Base-by-base conservation (phyloP, 106 monocot genomes). In the Phalaenopsis equestris region DNA sequence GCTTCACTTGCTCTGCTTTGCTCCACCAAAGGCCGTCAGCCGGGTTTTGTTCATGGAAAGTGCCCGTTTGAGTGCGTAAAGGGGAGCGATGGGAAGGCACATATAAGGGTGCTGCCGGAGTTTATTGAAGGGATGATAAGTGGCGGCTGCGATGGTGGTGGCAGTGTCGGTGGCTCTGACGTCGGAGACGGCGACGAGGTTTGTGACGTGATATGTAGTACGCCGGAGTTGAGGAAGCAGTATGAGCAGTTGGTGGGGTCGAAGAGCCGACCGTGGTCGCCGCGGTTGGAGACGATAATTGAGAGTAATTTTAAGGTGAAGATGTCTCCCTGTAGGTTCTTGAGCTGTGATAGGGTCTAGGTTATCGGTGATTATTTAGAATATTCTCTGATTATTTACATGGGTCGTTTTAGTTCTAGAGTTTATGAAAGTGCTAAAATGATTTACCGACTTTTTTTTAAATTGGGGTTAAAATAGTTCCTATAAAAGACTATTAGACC, bases 141-240 rank as follows among this genome's bases (percentile, higher is more conserved):
- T 30, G 8, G 8, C 73, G 48, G 10, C 45, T 0, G 45, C 45
- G 45, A 3, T 7, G 7, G 6, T 11, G 48, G 48, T 11, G 48
- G 0, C 48, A 1, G 1, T 11, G 48, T 11, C 0, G 48, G 1
- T 0, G 48, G 48, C 0, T 7, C 7, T 7, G 48, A 1, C 9
- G 11, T 9, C 9, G 48, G 48, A 8, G 48, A 11, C 11, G 7
- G 48, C 48, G 48, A 11, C 48, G 48, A 6, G 48, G 48, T 48
- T 48, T 48, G 48, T 48, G 48, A 48, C 7, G 73, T 42, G 73
- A 73, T 73, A 42, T 94, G 94, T 76, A 94, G 86, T 83, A 94
- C 94, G 55, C 94, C 91, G 68, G 91, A 94, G 89, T 72, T 94
- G 48, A 83, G 56, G 90, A 94, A 91, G 80, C 94, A 94, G 23